These are phyloP conservation scores for Pythium rishiriense DNA, from an alignment of 352 stramenopile species.

Conservation along the genomic window DNA sequence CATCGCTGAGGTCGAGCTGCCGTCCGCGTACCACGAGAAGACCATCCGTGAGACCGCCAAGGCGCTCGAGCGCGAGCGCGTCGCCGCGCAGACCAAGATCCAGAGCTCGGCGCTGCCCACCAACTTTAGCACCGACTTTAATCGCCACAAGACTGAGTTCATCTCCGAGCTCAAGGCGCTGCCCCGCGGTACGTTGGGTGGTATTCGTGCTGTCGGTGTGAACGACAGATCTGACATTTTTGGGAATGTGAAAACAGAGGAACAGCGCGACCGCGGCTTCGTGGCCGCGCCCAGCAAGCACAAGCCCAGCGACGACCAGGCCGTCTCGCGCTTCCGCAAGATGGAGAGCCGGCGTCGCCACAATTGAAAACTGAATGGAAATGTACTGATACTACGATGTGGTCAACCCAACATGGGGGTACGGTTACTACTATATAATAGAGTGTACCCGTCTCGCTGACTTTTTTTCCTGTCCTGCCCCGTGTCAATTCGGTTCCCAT, in stretches of 20 bases:
- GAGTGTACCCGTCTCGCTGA: constrained; percentile 13
- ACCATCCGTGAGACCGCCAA: constrained; percentile 49
- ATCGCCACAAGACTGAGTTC: constrained; percentile 66
- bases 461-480: constrained; percentile 5
- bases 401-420: too few species aligned
- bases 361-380: constrained; percentile 15
- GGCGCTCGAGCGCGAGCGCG: constrained; percentile 40
- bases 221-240: neutral
- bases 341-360: constrained; percentile 58
- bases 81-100: constrained; percentile 30
- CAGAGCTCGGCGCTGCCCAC: constrained; percentile 56
- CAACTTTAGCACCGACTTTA: constrained; percentile 83
- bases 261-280: constrained; percentile 70
- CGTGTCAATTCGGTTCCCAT: constrained; percentile 14
- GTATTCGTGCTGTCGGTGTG: too few species aligned
- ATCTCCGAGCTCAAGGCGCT: constrained; percentile 70
- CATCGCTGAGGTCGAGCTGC: constrained; percentile 81
- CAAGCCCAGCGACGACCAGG: constrained; percentile 60
- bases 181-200: constrained; percentile 42
- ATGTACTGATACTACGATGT: constrained; percentile 15
- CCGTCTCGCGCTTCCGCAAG: constrained; percentile 73
- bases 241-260: constrained; percentile 36
- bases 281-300: constrained; percentile 59
- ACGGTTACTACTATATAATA: constrained; percentile 6
- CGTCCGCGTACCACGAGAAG: constrained; percentile 47